These are phyloP conservation scores for Ambispora gerdemannii DNA, from an alignment of 192 early-diverging fungal species.

Conservation along the genomic window DNA sequence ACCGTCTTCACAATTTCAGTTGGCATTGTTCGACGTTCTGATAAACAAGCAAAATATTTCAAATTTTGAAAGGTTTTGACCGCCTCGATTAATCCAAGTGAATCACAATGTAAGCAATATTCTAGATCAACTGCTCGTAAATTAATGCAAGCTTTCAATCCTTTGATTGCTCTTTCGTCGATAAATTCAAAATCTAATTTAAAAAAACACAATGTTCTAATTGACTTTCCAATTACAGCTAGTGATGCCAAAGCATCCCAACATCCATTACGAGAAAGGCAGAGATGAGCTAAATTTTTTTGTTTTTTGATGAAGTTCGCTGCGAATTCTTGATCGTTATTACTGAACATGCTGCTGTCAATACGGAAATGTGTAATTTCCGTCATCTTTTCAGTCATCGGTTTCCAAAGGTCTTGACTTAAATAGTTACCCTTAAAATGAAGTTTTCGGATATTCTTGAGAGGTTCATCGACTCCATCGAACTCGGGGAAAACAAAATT, in stretches of 20 bases:
- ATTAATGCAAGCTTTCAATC: background rate
- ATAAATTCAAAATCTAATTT: background rate
- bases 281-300: background rate
- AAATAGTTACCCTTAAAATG: background rate
- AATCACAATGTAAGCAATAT: background rate
- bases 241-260: background rate
- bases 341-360: background rate
- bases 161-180: background rate
- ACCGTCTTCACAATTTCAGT: background rate
- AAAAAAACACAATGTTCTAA: background rate
- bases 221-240: background rate
- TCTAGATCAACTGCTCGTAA: background rate
- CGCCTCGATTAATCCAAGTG: background rate
- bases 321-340: background rate
- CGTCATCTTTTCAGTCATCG: background rate
- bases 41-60: background rate
- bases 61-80: background rate
- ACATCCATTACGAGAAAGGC: background rate
- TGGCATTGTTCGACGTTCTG: background rate
- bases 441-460: background rate
- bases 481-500: background rate
- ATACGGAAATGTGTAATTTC: background rate
- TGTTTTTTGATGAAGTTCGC: background rate
- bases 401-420: background rate
- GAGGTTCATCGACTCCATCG: background rate